Percentiles rank a stretch among this genome's conserved stretches.
Conservation (phyloP, 805 yeast species). For the Saturnispora dispora region DNA sequence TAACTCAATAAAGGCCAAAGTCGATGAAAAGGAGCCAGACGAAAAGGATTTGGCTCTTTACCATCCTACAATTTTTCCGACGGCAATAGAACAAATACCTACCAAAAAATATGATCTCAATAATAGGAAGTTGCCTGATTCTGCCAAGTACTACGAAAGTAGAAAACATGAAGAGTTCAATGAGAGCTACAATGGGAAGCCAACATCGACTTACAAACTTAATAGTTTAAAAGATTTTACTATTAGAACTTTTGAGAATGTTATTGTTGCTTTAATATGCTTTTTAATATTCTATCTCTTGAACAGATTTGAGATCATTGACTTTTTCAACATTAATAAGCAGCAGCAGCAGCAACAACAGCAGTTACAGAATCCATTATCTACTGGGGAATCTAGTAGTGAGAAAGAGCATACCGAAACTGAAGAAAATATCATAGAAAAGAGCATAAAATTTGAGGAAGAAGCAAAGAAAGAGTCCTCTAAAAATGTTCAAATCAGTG, state of each 20-base stretch:
- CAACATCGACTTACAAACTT: constrained; percentile 14
- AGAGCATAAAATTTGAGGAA: not conserved
- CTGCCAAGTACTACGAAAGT: constrained; percentile 8
- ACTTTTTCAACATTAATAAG: constrained; percentile 16
- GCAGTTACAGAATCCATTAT: not conserved
- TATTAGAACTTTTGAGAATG: constrained; percentile 36
- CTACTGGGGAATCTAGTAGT: not conserved
- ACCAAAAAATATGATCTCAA: constrained; percentile 3
- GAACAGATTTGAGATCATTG: constrained; percentile 30
- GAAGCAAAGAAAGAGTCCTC: not conserved
- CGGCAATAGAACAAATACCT: constrained; percentile 14
- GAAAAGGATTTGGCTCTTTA: constrained; percentile 13
- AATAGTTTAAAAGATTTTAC: constrained; percentile 19
- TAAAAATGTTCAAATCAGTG: constrained; percentile 8
- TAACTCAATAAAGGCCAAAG: constrained; percentile 15
- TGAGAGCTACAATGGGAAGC: constrained; percentile 7
- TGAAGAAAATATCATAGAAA: constrained; percentile 16
- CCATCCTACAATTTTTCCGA: constrained; percentile 18
- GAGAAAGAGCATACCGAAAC: constrained; percentile 3
- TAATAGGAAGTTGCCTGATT: not conserved
- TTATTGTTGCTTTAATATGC: constrained; percentile 35
- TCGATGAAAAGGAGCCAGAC: not conserved
- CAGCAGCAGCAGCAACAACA: not conserved
- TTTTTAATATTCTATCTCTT: constrained; percentile 29
- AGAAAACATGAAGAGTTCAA: constrained; percentile 15